These are phyloP conservation scores for Cutaneotrichosporon sp. DNA, from an alignment of 1,284 basidiomycete genomes.

Conservation along the genomic window DNA sequence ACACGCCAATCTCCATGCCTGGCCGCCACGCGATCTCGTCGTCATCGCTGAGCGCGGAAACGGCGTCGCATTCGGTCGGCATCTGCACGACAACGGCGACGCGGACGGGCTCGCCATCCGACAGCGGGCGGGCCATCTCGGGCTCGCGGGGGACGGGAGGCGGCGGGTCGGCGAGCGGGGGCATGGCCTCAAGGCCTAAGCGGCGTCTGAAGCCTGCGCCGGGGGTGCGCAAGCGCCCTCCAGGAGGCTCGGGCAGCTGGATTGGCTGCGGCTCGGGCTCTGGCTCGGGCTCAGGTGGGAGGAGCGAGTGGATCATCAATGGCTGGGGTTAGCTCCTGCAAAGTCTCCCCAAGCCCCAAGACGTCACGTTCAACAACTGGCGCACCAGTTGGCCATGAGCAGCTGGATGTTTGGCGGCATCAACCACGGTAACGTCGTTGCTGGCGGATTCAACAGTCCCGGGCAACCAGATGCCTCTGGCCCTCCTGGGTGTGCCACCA, in stretches of 20 bases:
- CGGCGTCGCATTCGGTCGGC: conserved; percentile 27
- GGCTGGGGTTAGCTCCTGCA: conserved; percentile 19
- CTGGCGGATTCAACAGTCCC: too few species aligned
- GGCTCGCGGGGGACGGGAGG: neutral
- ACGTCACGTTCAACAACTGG: too few species aligned
- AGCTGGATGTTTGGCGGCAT: too few species aligned
- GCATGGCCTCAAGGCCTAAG: neutral
- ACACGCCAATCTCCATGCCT: conserved; percentile 49
- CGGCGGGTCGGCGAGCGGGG: neutral
- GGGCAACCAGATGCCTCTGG: too few species aligned
- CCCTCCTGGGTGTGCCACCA: too few species aligned
- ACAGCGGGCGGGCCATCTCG: conserved; percentile 10
- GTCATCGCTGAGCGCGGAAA: conserved; percentile 23
- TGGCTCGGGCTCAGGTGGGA: conserved; percentile 3
- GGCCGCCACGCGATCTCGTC: conserved; percentile 40
- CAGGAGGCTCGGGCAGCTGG: neutral
- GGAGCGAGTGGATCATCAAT: conserved; percentile 15
- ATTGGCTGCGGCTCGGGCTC: neutral
- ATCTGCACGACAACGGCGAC: conserved; percentile 44
- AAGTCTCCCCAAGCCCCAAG: too few species aligned
- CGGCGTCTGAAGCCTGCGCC: neutral
- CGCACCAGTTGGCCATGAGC: too few species aligned
- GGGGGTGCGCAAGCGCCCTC: conserved; percentile 5
- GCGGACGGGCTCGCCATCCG: conserved; percentile 32
- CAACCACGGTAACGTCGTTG: too few species aligned